Evolutionary conservation across 2,329 filamentous ascomycete genomes (phyloP), one percentile per base, ranked within the genome.

Genomic region (Fusarium euwallaceae): DNA sequence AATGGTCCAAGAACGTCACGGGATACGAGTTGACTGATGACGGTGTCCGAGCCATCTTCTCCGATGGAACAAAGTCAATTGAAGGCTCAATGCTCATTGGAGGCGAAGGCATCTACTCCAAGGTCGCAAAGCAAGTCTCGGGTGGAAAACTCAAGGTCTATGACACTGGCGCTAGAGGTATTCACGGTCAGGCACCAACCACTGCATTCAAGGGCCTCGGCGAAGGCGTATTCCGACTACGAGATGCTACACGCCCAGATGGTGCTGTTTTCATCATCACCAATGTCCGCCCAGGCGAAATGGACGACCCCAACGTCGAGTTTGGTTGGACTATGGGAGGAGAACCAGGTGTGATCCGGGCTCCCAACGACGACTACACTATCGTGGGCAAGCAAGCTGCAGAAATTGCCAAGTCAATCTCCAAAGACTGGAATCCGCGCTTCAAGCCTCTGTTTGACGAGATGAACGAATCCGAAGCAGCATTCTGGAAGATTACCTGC

Each of bases 401-500:
- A 0, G 83, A 88, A 6, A 86, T 92, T 2, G 89, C 90, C n/a
- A 89, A 88, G 78, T 77, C 80, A 1, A 80, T 92, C 1, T 87
- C 88, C 0, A 78, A 81, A 17, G 78, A 88, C 37, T 92, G 90
- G 91, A 85, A 91, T 76, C 83, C 87, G 14, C 84, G 86, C 4
- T 81, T 92, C 55, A 87, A 84, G 78, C 85, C 89, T 2, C 80
- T 92, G 0, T 88, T 92, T 68, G 88, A 91, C 7, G 75, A 90
- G 39, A 91, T 92, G 88, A 78, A 83, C 6, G 87, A 87, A 65
- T 72, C 80, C 0, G 88, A 92, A 72, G 88, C 90, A 0, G 90
- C 91, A 0, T 92, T 92, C 73, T 92, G 90, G 89, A 92, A 91
- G 75, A 92, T 92, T 58, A 92, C 90, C 2, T 92, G 89, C 73